Conservation (phyloP, 345 rosid species). For the Eucalyptus rudis region DNA sequence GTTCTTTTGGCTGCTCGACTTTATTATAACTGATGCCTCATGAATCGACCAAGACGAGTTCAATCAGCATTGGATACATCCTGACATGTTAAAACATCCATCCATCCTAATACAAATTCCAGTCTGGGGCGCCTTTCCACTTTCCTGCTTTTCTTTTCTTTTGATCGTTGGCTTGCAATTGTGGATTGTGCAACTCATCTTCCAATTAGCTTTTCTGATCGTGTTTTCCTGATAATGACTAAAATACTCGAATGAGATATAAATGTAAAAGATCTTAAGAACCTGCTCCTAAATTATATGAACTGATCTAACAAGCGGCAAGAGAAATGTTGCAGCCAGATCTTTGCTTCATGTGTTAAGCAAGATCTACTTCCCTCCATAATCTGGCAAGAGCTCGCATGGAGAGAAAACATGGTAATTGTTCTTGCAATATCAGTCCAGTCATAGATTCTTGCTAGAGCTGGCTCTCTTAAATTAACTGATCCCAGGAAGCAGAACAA, state of each 20-base stretch:
- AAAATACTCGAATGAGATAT: background rate
- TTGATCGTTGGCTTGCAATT: background rate
- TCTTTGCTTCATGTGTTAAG: background rate
- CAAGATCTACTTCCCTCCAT: background rate
- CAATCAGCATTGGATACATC: background rate
- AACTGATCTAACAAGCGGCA: background rate
- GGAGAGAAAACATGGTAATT: background rate
- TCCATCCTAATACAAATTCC: background rate
- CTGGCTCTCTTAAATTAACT: background rate
- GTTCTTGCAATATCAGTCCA: background rate
- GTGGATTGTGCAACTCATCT: background rate
- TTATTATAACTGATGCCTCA: background rate
- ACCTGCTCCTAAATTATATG: background rate
- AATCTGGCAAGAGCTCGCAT: background rate
- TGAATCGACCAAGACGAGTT: background rate
- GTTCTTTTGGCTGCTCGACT: background rate
- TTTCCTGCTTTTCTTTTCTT: background rate
- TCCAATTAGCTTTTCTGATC: background rate
- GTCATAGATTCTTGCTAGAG: background rate
- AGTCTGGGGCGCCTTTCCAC: background rate
- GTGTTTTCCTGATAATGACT: background rate
- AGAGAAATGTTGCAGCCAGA: background rate
- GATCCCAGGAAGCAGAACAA: background rate
- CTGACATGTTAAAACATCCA: background rate
- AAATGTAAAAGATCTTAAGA: background rate